Conservation (phyloP, 1,284 basidiomycete genomes). For the Sanguinoderma infundibulare region DNA sequence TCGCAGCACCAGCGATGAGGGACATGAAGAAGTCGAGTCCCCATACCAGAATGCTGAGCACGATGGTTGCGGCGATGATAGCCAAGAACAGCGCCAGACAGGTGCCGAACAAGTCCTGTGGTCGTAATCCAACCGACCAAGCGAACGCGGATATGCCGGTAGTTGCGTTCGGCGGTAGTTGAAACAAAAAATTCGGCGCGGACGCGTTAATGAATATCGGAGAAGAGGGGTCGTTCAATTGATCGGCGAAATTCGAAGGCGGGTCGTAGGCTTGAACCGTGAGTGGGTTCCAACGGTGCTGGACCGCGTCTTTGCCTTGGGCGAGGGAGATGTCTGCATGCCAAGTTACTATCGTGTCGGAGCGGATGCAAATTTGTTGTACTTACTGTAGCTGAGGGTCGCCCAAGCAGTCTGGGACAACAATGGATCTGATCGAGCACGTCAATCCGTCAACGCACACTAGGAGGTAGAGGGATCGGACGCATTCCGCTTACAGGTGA, state of each 20-base stretch:
- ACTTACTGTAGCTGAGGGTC: conserved; percentile 82
- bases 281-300: conserved; percentile 70
- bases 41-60: conserved; percentile 77
- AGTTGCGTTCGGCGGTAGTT: conserved; percentile 63
- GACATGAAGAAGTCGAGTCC: conserved; percentile 62
- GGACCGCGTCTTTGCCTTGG: conserved; percentile 44
- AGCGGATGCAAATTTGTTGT: conserved; percentile 22
- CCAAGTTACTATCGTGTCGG: conserved; percentile 1
- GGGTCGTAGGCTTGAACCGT: conserved; percentile 63
- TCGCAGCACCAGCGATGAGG: conserved; percentile 39
- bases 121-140: conserved; percentile 78
- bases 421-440: conserved; percentile 71
- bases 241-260: conserved; percentile 68
- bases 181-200: conserved; percentile 75
- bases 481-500: conserved; percentile 70
- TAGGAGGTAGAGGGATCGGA: neutral
- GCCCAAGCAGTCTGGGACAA: conserved; percentile 89
- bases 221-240: conserved; percentile 72
- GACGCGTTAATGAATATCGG: conserved; percentile 78
- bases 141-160: conserved; percentile 82
- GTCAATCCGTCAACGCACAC: conserved; percentile 1
- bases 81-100: conserved; percentile 85
- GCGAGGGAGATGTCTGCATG: conserved; percentile 75
- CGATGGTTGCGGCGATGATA: conserved; percentile 75
- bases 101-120: conserved; percentile 84